phyloP scores from a whole-genome alignment of 352 stramenopile genomes.

The Phytophthora vignae region DNA sequence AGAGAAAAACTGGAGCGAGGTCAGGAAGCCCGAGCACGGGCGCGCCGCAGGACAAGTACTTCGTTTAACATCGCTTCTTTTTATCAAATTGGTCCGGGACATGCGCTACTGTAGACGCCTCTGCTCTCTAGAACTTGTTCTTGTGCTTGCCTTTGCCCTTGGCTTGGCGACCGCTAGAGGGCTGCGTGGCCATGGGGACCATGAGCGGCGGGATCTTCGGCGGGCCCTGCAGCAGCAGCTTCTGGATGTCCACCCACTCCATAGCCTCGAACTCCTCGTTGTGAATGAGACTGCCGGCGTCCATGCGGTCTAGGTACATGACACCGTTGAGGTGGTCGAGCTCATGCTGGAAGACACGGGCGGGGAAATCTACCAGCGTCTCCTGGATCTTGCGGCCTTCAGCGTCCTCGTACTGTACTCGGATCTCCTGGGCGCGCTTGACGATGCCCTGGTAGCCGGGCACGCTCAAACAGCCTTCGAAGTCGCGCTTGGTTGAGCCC shows the following conservation, averaged over 20 bases:
- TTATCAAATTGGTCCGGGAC: slow-evolving; percentile 13
- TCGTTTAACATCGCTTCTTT: slow-evolving; percentile 32
- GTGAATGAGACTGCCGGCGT: slow-evolving; percentile 78
- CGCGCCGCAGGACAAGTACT: slow-evolving; percentile 41
- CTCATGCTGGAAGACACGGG: slow-evolving; percentile 87
- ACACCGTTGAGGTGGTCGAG: slow-evolving; percentile 83
- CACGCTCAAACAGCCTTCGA: slow-evolving; percentile 87
- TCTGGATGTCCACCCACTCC: slow-evolving; percentile 65
- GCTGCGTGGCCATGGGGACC: slow-evolving; percentile 13
- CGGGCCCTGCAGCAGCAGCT: slow-evolving; percentile 56
- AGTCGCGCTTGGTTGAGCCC: slow-evolving; percentile 66
- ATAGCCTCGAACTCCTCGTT: slow-evolving; percentile 83
- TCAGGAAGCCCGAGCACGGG: slow-evolving; percentile 18
- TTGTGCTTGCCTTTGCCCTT: slow-evolving; percentile 37
- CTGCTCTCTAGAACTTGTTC: slow-evolving; percentile 35
- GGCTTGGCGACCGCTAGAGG: slow-evolving; percentile 5
- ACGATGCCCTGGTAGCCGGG: slow-evolving; percentile 85
- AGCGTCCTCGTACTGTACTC: slow-evolving; percentile 67
- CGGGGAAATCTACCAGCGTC: slow-evolving; percentile 77
- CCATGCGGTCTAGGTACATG: slow-evolving; percentile 80
- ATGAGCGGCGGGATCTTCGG: slow-evolving; percentile 38
- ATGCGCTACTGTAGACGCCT: neutral
- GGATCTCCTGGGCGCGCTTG: slow-evolving; percentile 63
- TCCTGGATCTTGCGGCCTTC: slow-evolving; percentile 62
- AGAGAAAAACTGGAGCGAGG: slow-evolving; percentile 25